Evolutionary conservation across 1,284 basidiomycete species (phyloP), one percentile per base, ranked within the genome.

Genomic region (Ustilago trichophora): DNA sequence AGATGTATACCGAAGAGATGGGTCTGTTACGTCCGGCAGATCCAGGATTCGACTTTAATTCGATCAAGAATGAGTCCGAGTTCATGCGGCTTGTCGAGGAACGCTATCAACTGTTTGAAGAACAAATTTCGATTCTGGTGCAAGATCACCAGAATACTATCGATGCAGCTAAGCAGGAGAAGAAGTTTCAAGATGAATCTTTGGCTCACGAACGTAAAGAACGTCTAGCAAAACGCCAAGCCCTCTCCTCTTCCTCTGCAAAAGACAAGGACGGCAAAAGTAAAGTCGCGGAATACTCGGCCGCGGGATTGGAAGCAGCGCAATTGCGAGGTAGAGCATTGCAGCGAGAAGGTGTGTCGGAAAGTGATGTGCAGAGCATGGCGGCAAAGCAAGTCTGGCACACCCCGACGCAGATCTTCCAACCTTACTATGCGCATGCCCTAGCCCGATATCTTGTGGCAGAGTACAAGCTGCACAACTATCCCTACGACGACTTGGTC

Each of bases 331-430:
- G 77, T 1, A 35, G 76, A 9, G 86, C 27, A 11, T 49, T 72
- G 29, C 47, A 47, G 13, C 34, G 53, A 19, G 57, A 69, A 54
- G 70, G 52, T 1, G 64, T 70, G 1, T 56, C 64, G 16, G 72
- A 75, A 22, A 27, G 47, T 15, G 57, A 84, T 83, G 72, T 79
- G 1, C 62, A 74, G 29, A 45, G 58, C 2, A 79, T 79, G 79
- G 77, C 75, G 0, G 93, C 93, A 6, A 86, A 88, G 74, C 96
- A 99, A 82, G 86, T 98, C 49, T 99, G 96, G 96, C 96, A 99
- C 83, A 99, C 96, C 0, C 96, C 96, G 0, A 97, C 93, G 2
- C 95, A 98, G 82, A 84, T 99, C 34, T 98, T 98, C 86, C 93
- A 95, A 92, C 96, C 96, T 10, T 91, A 90, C 86, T 99, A 95